Evolutionary conservation across 192 early-diverging fungal genomes (phyloP), one percentile per base, ranked within the genome.

Genomic region (Dissophora globulifera): DNA sequence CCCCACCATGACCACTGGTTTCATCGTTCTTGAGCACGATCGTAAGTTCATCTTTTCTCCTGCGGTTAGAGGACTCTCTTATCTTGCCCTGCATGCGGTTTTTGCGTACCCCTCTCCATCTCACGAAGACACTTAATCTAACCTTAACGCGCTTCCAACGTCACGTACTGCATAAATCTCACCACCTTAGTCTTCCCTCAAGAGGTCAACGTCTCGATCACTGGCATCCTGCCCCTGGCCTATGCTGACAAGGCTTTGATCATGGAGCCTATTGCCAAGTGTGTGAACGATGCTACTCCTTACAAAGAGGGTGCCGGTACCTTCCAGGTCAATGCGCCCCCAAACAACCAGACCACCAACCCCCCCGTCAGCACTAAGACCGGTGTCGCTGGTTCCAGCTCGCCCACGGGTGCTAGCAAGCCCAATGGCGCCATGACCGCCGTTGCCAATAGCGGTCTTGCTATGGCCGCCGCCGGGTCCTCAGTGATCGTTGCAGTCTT

Each of bases 11-110:
- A 64, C 48, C 26, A 70, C 65, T 9, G 86, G 86, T 50, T 81
- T 81, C 68, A 61, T 88, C 33, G 71, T 78, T n/a, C 60, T 88
- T 5, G 74, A 85, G 63, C 86, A 88, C 49, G 86, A 88, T 66
- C 59, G 67, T 69, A 54, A 69, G 67, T 45, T n/a, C 5, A 20
- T 16, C 17, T 30, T 50, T 22, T 22, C 17, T 12, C 16, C 11
- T 8, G 0, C 27, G 27, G n/a, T n/a, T n/a, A n/a, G 66, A 4
- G 40, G 43, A 60, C 17, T 19, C 56, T n/a, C n/a, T n/a, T n/a
- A n/a, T n/a, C n/a, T n/a, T n/a, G n/a, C n/a, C n/a, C n/a, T n/a
- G n/a, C n/a, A n/a, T n/a, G n/a, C n/a, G n/a, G n/a, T n/a, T n/a
- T n/a, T n/a, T n/a, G n/a, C n/a, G n/a, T n/a, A n/a, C n/a, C n/a